These are phyloP conservation scores for Capronia epimyces DNA, from an alignment of 2,329 filamentous ascomycete species.

Conservation along the genomic window DNA sequence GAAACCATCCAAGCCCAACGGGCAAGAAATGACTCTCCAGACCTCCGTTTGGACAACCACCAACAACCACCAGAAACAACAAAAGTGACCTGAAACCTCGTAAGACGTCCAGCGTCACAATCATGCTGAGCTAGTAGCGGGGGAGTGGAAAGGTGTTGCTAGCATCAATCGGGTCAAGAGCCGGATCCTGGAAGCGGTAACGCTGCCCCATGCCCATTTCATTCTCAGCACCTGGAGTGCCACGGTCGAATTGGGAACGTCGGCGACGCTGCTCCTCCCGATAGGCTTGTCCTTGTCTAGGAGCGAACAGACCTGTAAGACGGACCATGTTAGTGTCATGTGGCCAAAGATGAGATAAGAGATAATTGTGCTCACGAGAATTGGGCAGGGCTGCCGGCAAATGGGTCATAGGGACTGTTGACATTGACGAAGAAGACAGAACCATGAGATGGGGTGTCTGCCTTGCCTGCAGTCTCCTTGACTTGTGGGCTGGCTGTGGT, in stretches of 20 bases:
- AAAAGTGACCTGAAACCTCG: constrained; percentile 20
- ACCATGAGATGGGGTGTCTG: neutral
- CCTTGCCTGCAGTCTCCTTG: neutral
- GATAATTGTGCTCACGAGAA: constrained; percentile 21
- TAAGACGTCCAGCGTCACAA: constrained; percentile 22
- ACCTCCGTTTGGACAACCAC: constrained; percentile 12
- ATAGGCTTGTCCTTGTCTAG: constrained; percentile 66
- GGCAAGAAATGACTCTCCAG: constrained; percentile 20
- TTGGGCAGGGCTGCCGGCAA: constrained; percentile 15
- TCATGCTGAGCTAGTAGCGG: constrained; percentile 22
- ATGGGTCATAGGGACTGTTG: constrained; percentile 19
- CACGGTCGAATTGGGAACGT: constrained; percentile 74
- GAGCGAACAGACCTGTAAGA: constrained; percentile 67
- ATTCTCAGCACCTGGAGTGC: constrained; percentile 64
- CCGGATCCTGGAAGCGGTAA: constrained; percentile 22
- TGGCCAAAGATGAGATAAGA: constrained; percentile 3
- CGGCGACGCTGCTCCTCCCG: constrained; percentile 71
- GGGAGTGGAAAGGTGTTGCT: constrained; percentile 13
- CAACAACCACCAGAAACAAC: constrained; percentile 19
- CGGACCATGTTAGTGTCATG: constrained; percentile 14
- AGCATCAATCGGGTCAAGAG: constrained; percentile 5
- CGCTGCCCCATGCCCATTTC: constrained; percentile 46
- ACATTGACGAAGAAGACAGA: constrained; percentile 11
- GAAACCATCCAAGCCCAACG: constrained; percentile 17
- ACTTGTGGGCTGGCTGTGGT: neutral